These are phyloP conservation scores for Volvariella volvacea DNA, from an alignment of 1,284 basidiomycete species.

Conservation along the genomic window DNA sequence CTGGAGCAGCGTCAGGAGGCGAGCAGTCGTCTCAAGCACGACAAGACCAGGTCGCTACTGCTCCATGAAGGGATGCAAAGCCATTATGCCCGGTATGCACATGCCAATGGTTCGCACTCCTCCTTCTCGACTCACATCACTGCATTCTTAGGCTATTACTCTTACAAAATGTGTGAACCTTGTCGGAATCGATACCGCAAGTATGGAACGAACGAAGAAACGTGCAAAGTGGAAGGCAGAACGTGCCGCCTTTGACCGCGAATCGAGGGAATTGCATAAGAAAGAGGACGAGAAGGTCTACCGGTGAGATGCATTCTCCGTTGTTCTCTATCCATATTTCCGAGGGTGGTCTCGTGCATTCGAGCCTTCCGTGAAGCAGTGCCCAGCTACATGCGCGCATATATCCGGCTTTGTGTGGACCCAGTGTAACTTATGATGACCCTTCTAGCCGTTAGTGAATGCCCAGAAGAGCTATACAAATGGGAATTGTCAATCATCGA, in stretches of 20 bases:
- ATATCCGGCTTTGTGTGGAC: not conserved
- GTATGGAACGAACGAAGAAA: conserved; percentile 50
- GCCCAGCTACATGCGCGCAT: conserved; percentile 19
- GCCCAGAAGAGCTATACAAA: conserved; percentile 24
- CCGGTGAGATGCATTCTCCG: too few relatives aligned
- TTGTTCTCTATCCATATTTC: too few relatives aligned
- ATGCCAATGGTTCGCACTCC: too few relatives aligned
- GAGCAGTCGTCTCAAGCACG: too few relatives aligned
- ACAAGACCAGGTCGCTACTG: too few relatives aligned
- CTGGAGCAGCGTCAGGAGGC: too few relatives aligned
- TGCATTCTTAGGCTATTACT: conserved; percentile 31
- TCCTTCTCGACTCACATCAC: too few relatives aligned
- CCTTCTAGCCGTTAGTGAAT: conserved; percentile 23
- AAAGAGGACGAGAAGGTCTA: conserved; percentile 35
- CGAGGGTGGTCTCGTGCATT: too few relatives aligned
- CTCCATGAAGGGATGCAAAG: conserved; percentile 50
- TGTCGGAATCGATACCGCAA: conserved; percentile 43
- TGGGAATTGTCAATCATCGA: conserved; percentile 31
- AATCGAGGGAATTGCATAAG: conserved; percentile 28
- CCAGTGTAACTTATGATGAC: not conserved
- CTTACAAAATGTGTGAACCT: conserved; percentile 49
- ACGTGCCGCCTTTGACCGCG: conserved; percentile 34
- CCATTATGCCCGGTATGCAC: conserved; percentile 21
- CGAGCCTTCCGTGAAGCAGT: too few relatives aligned
- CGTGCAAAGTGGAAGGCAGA: conserved; percentile 46